Evolutionary conservation across 331 rosid genomes (phyloP).

Genomic region (Dryas integrifolia): DNA sequence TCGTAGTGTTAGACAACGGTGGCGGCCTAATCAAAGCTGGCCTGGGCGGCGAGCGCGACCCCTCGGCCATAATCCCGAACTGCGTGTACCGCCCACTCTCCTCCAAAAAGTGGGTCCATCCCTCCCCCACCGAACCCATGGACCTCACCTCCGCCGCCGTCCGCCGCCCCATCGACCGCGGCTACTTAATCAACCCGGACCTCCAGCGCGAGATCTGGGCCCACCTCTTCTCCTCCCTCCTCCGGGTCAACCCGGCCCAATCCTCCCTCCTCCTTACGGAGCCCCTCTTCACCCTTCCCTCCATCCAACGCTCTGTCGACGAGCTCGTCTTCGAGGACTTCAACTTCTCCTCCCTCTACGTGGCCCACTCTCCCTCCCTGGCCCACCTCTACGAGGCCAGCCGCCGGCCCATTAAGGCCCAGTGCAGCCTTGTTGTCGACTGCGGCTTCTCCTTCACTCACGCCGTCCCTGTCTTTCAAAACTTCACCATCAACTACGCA

Average conservation of each 20-base stretch:
- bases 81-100: constrained; percentile 63
- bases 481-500: constrained; percentile 70
- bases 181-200: constrained; percentile 76
- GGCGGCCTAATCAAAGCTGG: constrained; percentile 86
- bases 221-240: constrained; percentile 69
- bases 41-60: constrained; percentile 70
- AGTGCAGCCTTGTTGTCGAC: constrained; percentile 88
- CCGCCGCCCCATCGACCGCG: constrained; percentile 80
- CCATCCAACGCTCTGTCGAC: constrained; percentile 71
- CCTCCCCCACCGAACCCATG: constrained; percentile 36
- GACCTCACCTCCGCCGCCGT: constrained; percentile 64
- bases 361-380: constrained; percentile 53
- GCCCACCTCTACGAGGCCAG: constrained; percentile 84
- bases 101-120: constrained; percentile 78
- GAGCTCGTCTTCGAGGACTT: constrained; percentile 91
- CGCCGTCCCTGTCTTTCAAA: constrained; percentile 85
- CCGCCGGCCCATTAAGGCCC: constrained; percentile 62
- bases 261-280: constrained; percentile 82
- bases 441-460: constrained; percentile 89
- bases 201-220: constrained; percentile 80
- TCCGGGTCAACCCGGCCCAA: constrained; percentile 52
- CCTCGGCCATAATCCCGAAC: constrained; percentile 59
- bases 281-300: constrained; percentile 78
- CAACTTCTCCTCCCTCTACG: constrained; percentile 53
- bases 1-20: constrained; percentile 85